Evolutionary conservation across 176 grass and related monocot species (phyloP).

Genomic region (Zea luxurians): DNA sequence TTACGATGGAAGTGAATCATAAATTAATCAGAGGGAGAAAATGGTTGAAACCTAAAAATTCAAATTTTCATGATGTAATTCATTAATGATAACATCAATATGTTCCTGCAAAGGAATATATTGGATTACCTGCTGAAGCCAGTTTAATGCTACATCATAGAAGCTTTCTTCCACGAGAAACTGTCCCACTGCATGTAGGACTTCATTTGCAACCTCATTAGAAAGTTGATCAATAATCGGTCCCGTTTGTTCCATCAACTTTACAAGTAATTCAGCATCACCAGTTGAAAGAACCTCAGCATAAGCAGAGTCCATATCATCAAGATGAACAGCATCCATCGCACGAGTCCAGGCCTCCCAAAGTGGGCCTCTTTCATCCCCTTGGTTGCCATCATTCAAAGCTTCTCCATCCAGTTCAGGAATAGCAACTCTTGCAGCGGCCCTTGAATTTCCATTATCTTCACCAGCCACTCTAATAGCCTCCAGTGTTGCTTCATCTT

Average conservation of each 20-base stretch:
- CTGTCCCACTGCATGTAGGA: constrained; percentile 79
- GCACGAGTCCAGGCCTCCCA: constrained; percentile 86
- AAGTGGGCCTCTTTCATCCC: constrained; percentile 66
- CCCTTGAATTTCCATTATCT: constrained; percentile 78
- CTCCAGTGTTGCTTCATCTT: constrained; percentile 96
- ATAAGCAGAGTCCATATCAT: constrained; percentile 79
- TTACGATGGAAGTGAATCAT: background rate
- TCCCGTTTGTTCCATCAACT: constrained; percentile 97
- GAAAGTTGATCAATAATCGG: constrained; percentile 84
- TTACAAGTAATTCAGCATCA: constrained; percentile 82
- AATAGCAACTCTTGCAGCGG: constrained; percentile 47
- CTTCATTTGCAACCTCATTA: constrained; percentile 72
- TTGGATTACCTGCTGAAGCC: constrained; percentile 89
- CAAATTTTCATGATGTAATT: constrained; percentile 23
- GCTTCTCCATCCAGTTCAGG: constrained; percentile 72
- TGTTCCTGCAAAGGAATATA: constrained; percentile 32
- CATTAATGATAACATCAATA: background rate
- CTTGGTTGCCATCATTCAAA: constrained; percentile 69
- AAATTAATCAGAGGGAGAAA: constrained; percentile 9
- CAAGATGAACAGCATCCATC: constrained; percentile 83
- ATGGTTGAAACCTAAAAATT: background rate
- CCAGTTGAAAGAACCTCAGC: constrained; percentile 78
- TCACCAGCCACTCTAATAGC: constrained; percentile 93
- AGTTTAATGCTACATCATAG: constrained; percentile 81
- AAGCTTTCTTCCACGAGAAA: constrained; percentile 87